Percentiles rank a stretch among this genome's conserved stretches.
Conservation (phyloP, 148 eudicot species). For the Rhododendron molle region DNA sequence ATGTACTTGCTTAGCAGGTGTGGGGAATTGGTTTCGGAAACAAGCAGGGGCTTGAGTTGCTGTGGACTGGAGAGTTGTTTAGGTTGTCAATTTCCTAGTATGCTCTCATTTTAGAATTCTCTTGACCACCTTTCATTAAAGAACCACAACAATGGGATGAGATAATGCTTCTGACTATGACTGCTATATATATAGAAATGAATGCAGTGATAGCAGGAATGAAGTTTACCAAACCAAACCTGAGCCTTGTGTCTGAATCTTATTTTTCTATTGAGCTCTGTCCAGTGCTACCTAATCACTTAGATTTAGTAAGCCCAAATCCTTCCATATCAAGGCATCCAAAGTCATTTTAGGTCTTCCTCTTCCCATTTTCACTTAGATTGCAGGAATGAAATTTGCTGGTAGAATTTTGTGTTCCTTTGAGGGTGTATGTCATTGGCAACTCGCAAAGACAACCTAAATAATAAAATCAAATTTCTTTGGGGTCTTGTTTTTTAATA, state of each 20-base stretch:
- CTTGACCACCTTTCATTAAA: background rate
- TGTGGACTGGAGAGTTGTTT: background rate
- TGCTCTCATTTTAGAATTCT: background rate
- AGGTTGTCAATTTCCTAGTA: background rate
- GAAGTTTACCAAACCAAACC: background rate
- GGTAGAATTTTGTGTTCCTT: background rate
- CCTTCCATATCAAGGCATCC: too few species aligned
- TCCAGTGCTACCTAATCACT: too few species aligned
- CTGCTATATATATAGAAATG: background rate
- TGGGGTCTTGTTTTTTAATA: background rate
- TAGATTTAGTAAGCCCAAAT: too few species aligned
- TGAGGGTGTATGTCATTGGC: background rate
- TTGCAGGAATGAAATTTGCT: background rate
- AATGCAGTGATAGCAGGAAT: background rate
- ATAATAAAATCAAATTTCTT: background rate
- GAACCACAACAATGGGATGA: background rate
- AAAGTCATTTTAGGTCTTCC: too few species aligned
- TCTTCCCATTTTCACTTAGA: too few species aligned
- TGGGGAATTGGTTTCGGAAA: background rate
- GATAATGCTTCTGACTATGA: background rate
- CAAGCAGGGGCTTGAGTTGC: background rate
- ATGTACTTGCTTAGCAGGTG: background rate
- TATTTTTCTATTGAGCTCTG: too few species aligned
- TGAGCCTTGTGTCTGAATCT: too few species aligned
- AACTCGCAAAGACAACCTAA: background rate